Percentiles rank a stretch among this genome's conserved stretches.
These are phyloP conservation scores for Cyclanthera cordifolia DNA, from an alignment of 306 rosid genomes.

Conservation along the genomic window DNA sequence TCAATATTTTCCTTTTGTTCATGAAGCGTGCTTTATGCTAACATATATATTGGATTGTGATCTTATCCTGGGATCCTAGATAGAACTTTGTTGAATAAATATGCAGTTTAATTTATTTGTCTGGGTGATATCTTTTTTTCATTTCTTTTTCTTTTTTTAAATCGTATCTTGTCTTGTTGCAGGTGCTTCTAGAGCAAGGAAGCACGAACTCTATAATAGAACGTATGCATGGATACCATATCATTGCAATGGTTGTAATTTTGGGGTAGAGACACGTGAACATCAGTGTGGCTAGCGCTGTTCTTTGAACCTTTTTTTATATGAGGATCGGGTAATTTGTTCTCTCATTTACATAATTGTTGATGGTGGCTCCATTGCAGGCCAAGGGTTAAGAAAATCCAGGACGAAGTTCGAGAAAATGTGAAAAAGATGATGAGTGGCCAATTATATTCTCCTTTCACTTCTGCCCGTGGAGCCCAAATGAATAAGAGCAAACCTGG, in stretches of 20 bases:
- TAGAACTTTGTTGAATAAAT: not conserved
- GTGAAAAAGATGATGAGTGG: constrained; percentile 60
- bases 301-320: not conserved
- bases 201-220: constrained; percentile 31
- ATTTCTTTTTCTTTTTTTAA: too few relatives aligned
- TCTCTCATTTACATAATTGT: not conserved
- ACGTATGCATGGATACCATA: constrained; percentile 73
- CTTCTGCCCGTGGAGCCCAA: constrained; percentile 28
- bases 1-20: not conserved
- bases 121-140: constrained; percentile 1
- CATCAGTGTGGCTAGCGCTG: not conserved
- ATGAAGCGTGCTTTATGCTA: not conserved
- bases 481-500: constrained; percentile 36
- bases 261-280: constrained; percentile 48
- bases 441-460: constrained; percentile 42
- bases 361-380: constrained; percentile 23
- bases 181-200: constrained; percentile 63
- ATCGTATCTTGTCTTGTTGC: constrained; percentile 14
- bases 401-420: constrained; percentile 40
- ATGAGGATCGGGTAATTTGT: not conserved
- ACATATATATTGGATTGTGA: not conserved
- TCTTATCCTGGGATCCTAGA: not conserved
- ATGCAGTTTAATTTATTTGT: constrained; percentile 1
- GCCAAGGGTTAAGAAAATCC: constrained; percentile 69
- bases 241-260: constrained; percentile 71